Evolutionary conservation across 768 basidiomycete species (phyloP), one percentile per base, ranked within the genome.

Genomic region (Termitomyces sp.): DNA sequence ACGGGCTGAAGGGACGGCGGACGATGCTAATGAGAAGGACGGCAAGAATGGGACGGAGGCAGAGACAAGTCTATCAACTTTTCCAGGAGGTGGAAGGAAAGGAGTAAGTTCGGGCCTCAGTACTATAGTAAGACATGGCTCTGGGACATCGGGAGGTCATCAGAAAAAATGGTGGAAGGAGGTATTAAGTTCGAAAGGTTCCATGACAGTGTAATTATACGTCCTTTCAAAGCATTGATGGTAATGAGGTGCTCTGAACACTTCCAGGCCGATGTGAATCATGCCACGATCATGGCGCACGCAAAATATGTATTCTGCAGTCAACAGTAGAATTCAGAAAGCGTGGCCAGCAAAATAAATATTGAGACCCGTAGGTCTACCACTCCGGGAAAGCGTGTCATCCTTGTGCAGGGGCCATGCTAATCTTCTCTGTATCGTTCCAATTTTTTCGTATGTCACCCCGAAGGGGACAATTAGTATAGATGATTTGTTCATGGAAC

Each of bases 341-440:
- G 4, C 26, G 26, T 26, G 4, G 6, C 5, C 5, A 45, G 20
- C 3, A 68, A 68, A 71, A 74, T 73, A 74, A 74, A 74, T 73
- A 73, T 74, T 74, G 72, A 74, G 71, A 73, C 62, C 72, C 73
- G 69, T 73, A 74, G 73, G 59, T 79, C 79, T 88, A 88, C 88
- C 87, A 89, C 88, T 90, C 88, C 86, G 87, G 86, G 82, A 88
- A 89, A 92, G 89, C 90, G 91, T 95, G 94, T 94, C 94, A 95
- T 96, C 94, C 94, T 96, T 97, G 93, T 96, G 94, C 94, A 96
- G 94, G 94, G 94, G 93, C 94, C 91, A 96, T 96, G 94, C 94
- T 95, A 94, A 96, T 94, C 94, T 95, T 95, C 94, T 96, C 93
- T 94, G 93, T 94, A 95, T 94, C 90, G 92, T 94, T 94, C 90